Conservation (phyloP, 2,329 filamentous ascomycete genomes). For the Trichoderma sp. region DNA sequence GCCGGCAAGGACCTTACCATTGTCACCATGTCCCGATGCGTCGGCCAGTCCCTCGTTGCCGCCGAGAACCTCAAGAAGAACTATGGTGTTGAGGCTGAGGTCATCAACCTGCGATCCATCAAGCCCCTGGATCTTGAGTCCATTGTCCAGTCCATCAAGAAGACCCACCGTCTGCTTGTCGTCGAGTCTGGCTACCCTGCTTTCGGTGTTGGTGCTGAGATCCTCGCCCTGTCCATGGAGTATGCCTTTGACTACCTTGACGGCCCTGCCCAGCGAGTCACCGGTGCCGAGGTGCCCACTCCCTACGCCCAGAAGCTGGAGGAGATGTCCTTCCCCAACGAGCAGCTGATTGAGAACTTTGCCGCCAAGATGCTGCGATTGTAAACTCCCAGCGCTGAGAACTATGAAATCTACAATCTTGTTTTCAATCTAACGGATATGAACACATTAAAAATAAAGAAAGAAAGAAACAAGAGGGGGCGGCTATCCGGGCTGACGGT, state of each 20-base stretch:
- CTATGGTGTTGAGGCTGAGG: conserved; percentile 92
- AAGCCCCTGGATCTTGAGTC: conserved; percentile 95
- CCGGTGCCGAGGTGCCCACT: conserved; percentile 94
- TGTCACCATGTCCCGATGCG: conserved; percentile 89
- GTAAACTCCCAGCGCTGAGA: conserved; percentile 42
- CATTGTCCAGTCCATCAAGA: conserved; percentile 97
- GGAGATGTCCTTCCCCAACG: conserved; percentile 91
- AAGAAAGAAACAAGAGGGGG: neutral
- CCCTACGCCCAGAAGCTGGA: conserved; percentile 92
- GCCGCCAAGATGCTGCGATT: conserved; percentile 84
- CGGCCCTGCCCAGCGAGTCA: conserved; percentile 88
- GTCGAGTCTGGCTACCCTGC: conserved; percentile 96
- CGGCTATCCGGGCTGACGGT: neutral
- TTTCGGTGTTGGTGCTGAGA: conserved; percentile 89
- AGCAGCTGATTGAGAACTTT: conserved; percentile 82
- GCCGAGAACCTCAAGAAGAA: conserved; percentile 93
- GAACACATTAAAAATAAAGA: neutral
- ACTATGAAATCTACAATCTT: neutral
- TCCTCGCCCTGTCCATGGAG: conserved; percentile 92
- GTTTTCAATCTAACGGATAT: neutral
- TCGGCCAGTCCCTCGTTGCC: conserved; percentile 84
- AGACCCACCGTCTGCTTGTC: conserved; percentile 86
- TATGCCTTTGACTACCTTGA: conserved; percentile 98
- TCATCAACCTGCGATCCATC: conserved; percentile 96
- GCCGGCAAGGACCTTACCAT: conserved; percentile 94